Evolutionary conservation across 352 stramenopile species (phyloP), one percentile per base, ranked within the genome.

Genomic region (Phytophthora ohioensis): DNA sequence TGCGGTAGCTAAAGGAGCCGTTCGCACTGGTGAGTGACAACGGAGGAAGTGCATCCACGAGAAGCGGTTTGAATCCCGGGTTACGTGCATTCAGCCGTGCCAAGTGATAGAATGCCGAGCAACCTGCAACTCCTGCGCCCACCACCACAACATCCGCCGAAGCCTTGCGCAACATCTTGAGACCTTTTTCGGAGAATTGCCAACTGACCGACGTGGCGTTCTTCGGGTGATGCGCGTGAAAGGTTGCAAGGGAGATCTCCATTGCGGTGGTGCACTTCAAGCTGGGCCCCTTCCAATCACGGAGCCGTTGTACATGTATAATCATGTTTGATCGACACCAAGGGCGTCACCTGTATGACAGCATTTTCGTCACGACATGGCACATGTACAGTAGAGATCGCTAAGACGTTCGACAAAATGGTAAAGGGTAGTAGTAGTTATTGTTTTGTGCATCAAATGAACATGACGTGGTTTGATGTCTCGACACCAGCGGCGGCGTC

Each of bases 1-100:
- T 91, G 73, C 87, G 84, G 62, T 94, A 94, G 72, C 84, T 91
- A 53, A 92, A 94, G 55, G 86, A 91, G 2, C 86, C 86, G 71
- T 91, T 91, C 8, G 84, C 84, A 69, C 86, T 94, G 17, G 86
- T 94, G 43, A 94, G 76, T 17, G 84, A 91, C 53, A 92, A 58
- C 17, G 87, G 84, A 43, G 84, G 73, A 7, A 90, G 67, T 3
- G 83, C 83, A 43, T 94, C 83, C 31, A 94, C 76, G 47, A 94
- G 79, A 43, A 94, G 78, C 21, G 84, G 82, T 57, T 90, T 91
- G 78, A 93, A 93, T 5, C 66, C 49, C 3, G 69, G 73, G 43
- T 90, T 90, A 41, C 67, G 54, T 32, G 79, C 80, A 76, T 92
- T 93, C 57, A 91, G 63, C 3, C 81, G 79, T n/a, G 86, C 80